These are phyloP conservation scores for Silene coronaria DNA, from an alignment of 179 eudicot genomes.

Conservation along the genomic window DNA sequence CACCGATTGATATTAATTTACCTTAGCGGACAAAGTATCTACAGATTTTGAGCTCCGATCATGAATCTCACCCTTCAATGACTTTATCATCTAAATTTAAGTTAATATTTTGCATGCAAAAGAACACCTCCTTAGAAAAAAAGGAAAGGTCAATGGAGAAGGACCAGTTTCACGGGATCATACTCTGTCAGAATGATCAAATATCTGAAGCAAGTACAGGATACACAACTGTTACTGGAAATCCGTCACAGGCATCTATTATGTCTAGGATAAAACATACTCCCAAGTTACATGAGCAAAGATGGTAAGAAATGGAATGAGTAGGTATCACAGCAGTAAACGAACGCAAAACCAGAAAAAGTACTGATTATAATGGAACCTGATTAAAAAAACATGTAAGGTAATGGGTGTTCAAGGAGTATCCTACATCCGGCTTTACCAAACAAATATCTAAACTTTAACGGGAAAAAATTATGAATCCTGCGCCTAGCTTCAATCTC, in stretches of 20 bases:
- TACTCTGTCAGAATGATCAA: neutral
- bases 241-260: neutral
- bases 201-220: neutral
- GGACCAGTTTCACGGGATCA: too few species aligned
- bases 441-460: slow-evolving; percentile 4
- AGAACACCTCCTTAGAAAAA: too few species aligned
- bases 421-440: slow-evolving; percentile 10
- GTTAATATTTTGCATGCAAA: too few species aligned
- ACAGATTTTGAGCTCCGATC: too few species aligned
- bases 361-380: neutral
- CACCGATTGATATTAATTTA: too few species aligned
- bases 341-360: neutral
- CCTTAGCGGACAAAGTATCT: too few species aligned
- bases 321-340: neutral
- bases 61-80: too few species aligned
- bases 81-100: too few species aligned
- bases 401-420: slow-evolving; percentile 2
- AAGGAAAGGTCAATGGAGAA: too few species aligned
- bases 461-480: neutral
- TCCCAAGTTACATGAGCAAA: neutral
- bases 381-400: neutral
- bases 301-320: neutral
- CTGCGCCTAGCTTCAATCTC: slow-evolving; percentile 14
- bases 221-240: neutral
- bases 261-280: neutral